Evolutionary conservation across 306 rosid species (phyloP).

Genomic region (Quercus aquifolioides): DNA sequence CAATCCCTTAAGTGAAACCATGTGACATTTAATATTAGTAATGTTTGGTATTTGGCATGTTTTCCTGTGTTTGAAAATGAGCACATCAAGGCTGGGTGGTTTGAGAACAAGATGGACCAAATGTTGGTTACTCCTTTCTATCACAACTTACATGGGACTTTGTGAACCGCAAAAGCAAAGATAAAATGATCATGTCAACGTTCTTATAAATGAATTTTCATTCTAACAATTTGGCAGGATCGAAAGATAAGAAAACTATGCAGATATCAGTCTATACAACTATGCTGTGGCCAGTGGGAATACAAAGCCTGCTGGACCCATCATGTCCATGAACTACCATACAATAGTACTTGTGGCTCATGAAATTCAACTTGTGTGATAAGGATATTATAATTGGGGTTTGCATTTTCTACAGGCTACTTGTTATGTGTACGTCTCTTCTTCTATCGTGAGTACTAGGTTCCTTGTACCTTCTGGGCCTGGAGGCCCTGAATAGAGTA

Average conservation of each 20-base stretch:
- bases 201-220: neutral
- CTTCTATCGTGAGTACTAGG: too few relatives aligned
- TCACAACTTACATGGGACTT: neutral
- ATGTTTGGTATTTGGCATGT: neutral
- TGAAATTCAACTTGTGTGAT: neutral
- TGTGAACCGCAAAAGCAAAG: neutral
- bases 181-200: neutral
- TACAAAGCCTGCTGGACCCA: neutral
- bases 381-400: too few relatives aligned
- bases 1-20: neutral
- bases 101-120: neutral
- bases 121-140: neutral
- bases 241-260: neutral
- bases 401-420: too few relatives aligned
- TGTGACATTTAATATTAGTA: neutral
- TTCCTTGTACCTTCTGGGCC: too few relatives aligned
- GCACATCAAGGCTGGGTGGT: neutral
- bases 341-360: neutral
- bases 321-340: neutral
- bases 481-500: too few relatives aligned
- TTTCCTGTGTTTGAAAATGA: neutral
- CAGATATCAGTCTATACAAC: neutral
- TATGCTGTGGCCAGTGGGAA: neutral
- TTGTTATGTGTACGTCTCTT: too few relatives aligned
- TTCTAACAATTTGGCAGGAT: neutral